Evolutionary conservation across 768 basidiomycete species (phyloP).

Genomic region (Phanerodontia chrysosporium): DNA sequence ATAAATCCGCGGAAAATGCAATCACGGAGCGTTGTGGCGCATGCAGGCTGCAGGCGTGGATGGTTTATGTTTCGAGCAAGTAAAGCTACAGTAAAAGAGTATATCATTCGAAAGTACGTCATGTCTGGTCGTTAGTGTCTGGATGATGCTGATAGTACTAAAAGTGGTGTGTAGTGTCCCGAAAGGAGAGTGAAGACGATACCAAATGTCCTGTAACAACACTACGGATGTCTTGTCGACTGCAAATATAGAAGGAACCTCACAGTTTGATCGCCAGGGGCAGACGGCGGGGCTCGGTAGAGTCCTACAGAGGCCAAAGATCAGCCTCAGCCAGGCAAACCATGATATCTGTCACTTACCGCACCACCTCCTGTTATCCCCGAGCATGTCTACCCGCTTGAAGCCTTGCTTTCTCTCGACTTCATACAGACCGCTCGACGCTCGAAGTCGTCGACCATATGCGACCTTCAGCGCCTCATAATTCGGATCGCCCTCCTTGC

Average conservation of each 20-base stretch:
- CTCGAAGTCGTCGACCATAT: neutral
- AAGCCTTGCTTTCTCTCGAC: neutral
- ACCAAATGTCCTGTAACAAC: too few relatives aligned
- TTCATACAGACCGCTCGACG: neutral
- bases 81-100: neutral
- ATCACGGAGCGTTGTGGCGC: neutral
- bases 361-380: conserved; percentile 1
- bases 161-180: too few relatives aligned
- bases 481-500: neutral
- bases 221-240: neutral
- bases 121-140: too few relatives aligned
- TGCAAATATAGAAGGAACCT: neutral
- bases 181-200: too few relatives aligned
- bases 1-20: too few relatives aligned
- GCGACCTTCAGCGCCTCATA: neutral
- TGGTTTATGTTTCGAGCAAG: neutral
- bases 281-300: neutral
- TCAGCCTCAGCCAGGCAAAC: neutral
- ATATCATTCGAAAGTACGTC: neutral
- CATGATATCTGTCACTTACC: neutral
- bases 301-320: neutral
- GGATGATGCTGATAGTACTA: too few relatives aligned
- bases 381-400: neutral
- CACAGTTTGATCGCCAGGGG: neutral
- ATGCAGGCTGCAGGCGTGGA: neutral